These are phyloP conservation scores for Rhizoclosmatium globosum DNA, from an alignment of 192 early-diverging fungal genomes.

Conservation along the genomic window DNA sequence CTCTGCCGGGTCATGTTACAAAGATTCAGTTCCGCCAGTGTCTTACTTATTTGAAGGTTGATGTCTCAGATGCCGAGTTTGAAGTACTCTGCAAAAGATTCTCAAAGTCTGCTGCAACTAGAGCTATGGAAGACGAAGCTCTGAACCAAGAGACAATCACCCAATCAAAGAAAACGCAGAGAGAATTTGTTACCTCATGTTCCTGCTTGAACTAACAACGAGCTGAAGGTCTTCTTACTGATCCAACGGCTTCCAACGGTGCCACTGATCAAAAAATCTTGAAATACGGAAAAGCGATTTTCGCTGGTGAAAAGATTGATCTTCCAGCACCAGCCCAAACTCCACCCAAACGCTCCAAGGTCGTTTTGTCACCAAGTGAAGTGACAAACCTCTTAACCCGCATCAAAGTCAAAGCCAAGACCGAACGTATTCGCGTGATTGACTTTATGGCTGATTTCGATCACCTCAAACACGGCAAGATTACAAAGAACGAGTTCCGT, in stretches of 20 bases:
- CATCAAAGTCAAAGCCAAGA: constrained; percentile 64
- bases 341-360: neutral
- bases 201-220: constrained; percentile 51
- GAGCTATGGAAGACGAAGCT: constrained; percentile 16
- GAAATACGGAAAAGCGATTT: neutral
- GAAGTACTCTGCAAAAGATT: constrained; percentile 57
- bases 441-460: constrained; percentile 68
- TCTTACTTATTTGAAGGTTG: constrained; percentile 52
- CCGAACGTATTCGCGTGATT: constrained; percentile 62
- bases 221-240: constrained; percentile 13
- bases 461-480: constrained; percentile 56
- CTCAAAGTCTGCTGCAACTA: constrained; percentile 30
- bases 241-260: neutral
- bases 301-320: neutral
- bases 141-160: constrained; percentile 18
- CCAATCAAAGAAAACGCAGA: constrained; percentile 45
- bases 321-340: neutral
- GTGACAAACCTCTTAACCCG: constrained; percentile 48
- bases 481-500: constrained; percentile 58
- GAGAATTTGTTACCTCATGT: constrained; percentile 59
- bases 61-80: constrained; percentile 59
- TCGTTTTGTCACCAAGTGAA: constrained; percentile 29
- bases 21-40: constrained; percentile 62
- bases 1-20: constrained; percentile 59
- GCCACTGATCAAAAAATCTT: neutral